Evolutionary conservation across 352 stramenopile species (phyloP), one percentile per base, ranked within the genome.

Genomic region (Phytophthora pseudosyringae): DNA sequence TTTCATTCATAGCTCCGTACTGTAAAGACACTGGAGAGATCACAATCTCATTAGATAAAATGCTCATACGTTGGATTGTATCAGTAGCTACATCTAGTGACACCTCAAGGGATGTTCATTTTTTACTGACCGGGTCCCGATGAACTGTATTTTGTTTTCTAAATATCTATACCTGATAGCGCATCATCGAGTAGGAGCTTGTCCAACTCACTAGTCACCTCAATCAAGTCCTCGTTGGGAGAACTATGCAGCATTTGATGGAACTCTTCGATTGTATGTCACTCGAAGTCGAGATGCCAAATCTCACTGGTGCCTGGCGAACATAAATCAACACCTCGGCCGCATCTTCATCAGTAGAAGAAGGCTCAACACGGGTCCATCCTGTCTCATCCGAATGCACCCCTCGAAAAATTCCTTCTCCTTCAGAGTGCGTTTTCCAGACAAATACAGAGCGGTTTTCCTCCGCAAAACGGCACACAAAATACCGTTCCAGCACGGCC

Each of bases 371-470:
- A 41, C 38, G 31, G 12, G 48, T 55, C 80, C 80, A 89, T 1
- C 80, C 80, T 0, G 77, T 87, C 33, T 83, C 73, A 25, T 89
- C 75, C 36, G 74, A 78, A 44, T 75, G 75, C 58, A 86, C 69
- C 0, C 67, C 73, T 46, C 64, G 71, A 38, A 78, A 51, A 5
- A 54, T 36, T 15, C 70, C 59, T 51, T 76, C 69, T 4, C 76
- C 73, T 38, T 86, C 68, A 0, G 67, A 71, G 16, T 78, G 59
- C 0, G 57, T 69, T 21, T 77, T 79, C 78, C 80, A 89, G 21
- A 86, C 72, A 10, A 81, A 58, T 15, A 88, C 71, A 26, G 76
- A 75, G 7, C 78, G 76, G 9, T 73, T 64, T 0, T 41, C 35
- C 21, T 81, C 76, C 3, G 71, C 63, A 57, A 81, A 89, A 16